Base-by-base conservation (phyloP, 805 yeast species). In the Candida silvatica region DNA sequence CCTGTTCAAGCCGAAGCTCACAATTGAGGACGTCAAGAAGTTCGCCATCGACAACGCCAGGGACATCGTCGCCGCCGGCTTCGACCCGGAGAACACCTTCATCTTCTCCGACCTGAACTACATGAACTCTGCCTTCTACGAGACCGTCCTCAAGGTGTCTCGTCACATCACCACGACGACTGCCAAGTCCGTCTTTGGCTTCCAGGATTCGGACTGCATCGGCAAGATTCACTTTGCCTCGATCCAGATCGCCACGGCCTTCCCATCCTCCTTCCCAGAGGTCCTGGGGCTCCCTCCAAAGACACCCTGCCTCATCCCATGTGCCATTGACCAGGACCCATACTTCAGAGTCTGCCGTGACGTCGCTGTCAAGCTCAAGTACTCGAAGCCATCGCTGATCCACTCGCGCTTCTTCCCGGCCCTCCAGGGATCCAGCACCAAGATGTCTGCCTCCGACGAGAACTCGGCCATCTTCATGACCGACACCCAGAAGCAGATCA, bases 251-350 rank as follows among this genome's bases (percentile, higher is more conserved):
- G 84, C 97, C 18, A 79, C 97, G 14, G 94, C 96, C 2, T 90
- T 92, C 67, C 94, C 96, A 39, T 83, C 90, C 32, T 84, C 97
- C 11, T 92, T 85, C 73, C 98, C 97, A 3, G 95, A 80, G 44
- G 82, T 92, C 17, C 72, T 92, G 48, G 96, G 85, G 5, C 62
- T 80, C 50, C 85, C 94, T 31, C 67, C 78, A 32, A 92, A 88
- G 65, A 86, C 97, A 0, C 97, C 96, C 42, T 86, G 95, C 61
- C 68, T 92, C 59, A 92, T 92, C 59, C 98, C 98, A 27, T 92
- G 98, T 70, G 98, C 98, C 32, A 92, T 92, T 56, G 98, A 92
- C 58, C 98, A 90, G 67, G 98, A 92, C 60, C 97, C 98, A 20
- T 92, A 92, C 61, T 92, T 92, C 68, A 74, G 98, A 62, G 94